These are phyloP conservation scores for Monosporascus sp. DNA, from an alignment of 2,329 filamentous ascomycete species.

Conservation along the genomic window DNA sequence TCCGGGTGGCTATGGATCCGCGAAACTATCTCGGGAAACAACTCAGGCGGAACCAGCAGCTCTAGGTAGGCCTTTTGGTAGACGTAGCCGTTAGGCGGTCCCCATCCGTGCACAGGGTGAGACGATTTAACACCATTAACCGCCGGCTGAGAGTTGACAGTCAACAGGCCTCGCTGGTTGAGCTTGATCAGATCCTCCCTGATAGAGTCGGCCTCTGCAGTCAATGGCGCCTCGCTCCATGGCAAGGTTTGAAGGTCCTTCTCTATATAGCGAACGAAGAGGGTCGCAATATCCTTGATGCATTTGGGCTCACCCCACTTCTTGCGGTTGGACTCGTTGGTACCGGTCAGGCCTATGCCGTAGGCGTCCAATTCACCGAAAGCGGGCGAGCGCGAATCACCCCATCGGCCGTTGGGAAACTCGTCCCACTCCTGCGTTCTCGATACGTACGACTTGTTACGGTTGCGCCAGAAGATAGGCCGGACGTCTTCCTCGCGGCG, in stretches of 20 bases:
- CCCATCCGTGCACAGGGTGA: constrained; percentile 87
- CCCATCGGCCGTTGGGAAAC: constrained; percentile 98
- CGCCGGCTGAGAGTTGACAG: constrained; percentile 95
- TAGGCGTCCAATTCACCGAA: constrained; percentile 95
- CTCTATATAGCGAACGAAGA: constrained; percentile 82
- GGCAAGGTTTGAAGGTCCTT: constrained; percentile 77
- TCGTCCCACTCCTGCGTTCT: constrained; percentile 99
- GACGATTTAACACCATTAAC: constrained; percentile 87
- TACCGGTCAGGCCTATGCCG: constrained; percentile 87
- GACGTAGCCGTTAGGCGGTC: constrained; percentile 88
- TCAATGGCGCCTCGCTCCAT: constrained; percentile 89
- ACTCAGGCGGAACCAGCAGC: constrained; percentile 73
- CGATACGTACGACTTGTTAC: constrained; percentile 90
- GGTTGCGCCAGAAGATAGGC: constrained; percentile 97
- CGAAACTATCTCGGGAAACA: constrained; percentile 70
- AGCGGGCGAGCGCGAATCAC: constrained; percentile 90
- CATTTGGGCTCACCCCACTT: constrained; percentile 85
- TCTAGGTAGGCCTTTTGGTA: constrained; percentile 98
- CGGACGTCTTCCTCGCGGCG: constrained; percentile 91
- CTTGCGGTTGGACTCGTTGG: constrained; percentile 92
- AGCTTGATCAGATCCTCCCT: constrained; percentile 71
- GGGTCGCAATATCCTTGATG: constrained; percentile 70
- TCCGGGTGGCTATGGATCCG: constrained; percentile 75
- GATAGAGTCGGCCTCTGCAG: constrained; percentile 74
- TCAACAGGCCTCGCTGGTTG: constrained; percentile 82